Percentiles rank a stretch among this genome's conserved stretches.
Evolutionary conservation across 2,329 filamentous ascomycete species (phyloP).

Genomic region (Sarocladium brachiariae): DNA sequence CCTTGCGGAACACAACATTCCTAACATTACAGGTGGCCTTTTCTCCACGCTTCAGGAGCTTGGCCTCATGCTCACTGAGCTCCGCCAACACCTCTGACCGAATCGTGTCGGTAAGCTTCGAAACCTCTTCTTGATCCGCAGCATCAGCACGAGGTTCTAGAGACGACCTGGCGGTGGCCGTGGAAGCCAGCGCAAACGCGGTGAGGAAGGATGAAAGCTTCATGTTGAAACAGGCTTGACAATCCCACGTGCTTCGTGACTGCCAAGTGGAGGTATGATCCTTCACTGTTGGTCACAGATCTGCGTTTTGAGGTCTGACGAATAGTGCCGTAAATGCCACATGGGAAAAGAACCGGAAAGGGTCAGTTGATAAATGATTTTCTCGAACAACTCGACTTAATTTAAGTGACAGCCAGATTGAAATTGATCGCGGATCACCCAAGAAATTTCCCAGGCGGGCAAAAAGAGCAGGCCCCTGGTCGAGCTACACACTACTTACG

Average conservation of each 20-base stretch:
- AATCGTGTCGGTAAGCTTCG: constrained; percentile 15
- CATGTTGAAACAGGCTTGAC: neutral
- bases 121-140: constrained; percentile 13
- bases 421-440: neutral
- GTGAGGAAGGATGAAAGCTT: neutral
- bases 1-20: constrained; percentile 21
- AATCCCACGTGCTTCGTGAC: neutral
- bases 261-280: neutral
- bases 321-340: neutral
- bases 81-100: constrained; percentile 14
- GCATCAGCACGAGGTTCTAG: neutral
- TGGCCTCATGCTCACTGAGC: constrained; percentile 15
- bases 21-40: constrained; percentile 17
- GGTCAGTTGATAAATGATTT: constrained; percentile 4
- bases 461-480: neutral
- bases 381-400: neutral
- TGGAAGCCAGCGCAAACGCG: neutral
- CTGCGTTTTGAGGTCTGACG: neutral
- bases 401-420: neutral
- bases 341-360: constrained; percentile 2
- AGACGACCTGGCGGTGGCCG: neutral
- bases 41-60: constrained; percentile 15
- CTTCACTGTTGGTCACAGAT: neutral
- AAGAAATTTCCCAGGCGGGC: neutral
- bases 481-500: neutral